A percentile compares a stretch with the other conserved stretches of the same genome.
Conservation (phyloP, 2,329 filamentous ascomycete species). For the Furcasterigmium furcatum region DNA sequence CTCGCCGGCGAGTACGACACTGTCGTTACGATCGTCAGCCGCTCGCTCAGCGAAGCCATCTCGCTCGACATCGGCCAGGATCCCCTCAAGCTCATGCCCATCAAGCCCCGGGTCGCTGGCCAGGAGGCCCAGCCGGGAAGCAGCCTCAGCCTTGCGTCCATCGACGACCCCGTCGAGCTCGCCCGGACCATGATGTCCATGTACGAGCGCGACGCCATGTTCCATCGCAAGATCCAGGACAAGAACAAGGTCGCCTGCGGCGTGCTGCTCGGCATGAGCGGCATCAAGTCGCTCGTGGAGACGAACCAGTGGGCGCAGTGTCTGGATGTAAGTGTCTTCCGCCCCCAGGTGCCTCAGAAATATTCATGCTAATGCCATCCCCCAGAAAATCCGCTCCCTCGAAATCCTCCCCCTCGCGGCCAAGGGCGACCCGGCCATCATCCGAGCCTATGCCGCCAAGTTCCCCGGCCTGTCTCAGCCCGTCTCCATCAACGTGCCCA, state of each 20-base stretch:
- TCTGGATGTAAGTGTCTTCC: conserved; percentile 50
- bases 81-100: conserved; percentile 71
- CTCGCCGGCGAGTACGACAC: conserved; percentile 93
- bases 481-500: conserved; percentile 85
- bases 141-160: conserved; percentile 58
- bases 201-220: conserved; percentile 60
- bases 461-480: conserved; percentile 77
- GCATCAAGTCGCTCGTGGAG: conserved; percentile 56
- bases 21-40: conserved; percentile 87
- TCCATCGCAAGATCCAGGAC: conserved; percentile 54
- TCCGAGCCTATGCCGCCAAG: conserved; percentile 75
- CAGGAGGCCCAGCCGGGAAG: conserved; percentile 40
- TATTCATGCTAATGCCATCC: no score
- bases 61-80: conserved; percentile 82
- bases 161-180: conserved; percentile 59
- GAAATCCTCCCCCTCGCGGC: conserved; percentile 79
- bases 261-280: conserved; percentile 57
- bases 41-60: conserved; percentile 84
- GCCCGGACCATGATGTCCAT: conserved; percentile 60
- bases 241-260: conserved; percentile 55
- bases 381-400: conserved; percentile 67
- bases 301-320: conserved; percentile 52
- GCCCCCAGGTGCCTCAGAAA: no score
- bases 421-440: conserved; percentile 69
- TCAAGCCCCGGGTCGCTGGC: conserved; percentile 64